Evolutionary conservation across 2,329 filamentous ascomycete genomes (phyloP), one percentile per base, ranked within the genome.

Genomic region (Rhexocercosporidium sp.): DNA sequence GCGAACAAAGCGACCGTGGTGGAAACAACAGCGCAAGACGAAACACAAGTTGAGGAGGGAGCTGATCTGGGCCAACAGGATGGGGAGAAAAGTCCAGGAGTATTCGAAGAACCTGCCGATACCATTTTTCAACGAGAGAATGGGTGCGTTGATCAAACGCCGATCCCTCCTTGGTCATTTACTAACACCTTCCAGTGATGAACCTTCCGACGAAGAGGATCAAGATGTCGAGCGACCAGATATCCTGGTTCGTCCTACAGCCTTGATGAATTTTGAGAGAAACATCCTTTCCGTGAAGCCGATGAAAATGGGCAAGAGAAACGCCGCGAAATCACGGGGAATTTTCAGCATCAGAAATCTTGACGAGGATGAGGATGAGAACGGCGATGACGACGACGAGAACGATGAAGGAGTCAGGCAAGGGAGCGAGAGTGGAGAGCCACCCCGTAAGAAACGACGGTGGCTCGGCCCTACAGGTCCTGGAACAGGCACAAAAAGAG

Each of bases 401-500:
- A 39, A 46, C 20, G 31, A 63, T 41, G 60, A 46, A 16, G 27
- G 31, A 49, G 25, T 25, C 59, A 25, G 20, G 9, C 39, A 49
- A 14, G 59, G 39, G 9, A n/a, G 44, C 11, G 41, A 31, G 29
- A 25, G 37, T 29, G 44, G 31, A 37, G 29, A 59, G 25, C 56
- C 47, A 3, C 22, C 37, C 34, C 47, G 49, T n/a, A 63, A 47
- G 25, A 63, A 63, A 56, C 34, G 34, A 49, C 59, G 34, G 16
- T 34, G 44, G 25, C 44, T 54, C 5, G 54, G 31, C 11, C 62
- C 54, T 29, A 20, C 47, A 27, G 44, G 47, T 44, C 56, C 46
- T 31, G 57, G 51, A 18, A 39, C 39, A 14, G 62, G 66, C 51
- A 44, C 44, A 2, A 59, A 68, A 20, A 76, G 77, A 72, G 81